Percentiles rank a stretch among this genome's conserved stretches.
Conservation (phyloP, 768 basidiomycete species). For the Dentipellis fragilis region DNA sequence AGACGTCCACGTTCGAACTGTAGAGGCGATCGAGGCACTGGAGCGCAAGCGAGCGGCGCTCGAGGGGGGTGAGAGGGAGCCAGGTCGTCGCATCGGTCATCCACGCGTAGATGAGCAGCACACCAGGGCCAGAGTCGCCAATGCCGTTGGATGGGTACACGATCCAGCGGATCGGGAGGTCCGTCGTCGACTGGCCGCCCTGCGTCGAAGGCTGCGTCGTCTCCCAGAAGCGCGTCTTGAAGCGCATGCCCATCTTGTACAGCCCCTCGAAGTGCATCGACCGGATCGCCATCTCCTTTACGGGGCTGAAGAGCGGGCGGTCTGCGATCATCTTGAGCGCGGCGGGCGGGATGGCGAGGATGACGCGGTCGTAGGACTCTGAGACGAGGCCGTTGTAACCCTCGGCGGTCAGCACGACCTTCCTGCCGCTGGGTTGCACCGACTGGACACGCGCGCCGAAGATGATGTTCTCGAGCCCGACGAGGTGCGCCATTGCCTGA, state of each 20-base stretch:
- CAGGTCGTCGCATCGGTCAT: constrained; percentile 17
- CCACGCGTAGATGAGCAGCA: constrained; percentile 19
- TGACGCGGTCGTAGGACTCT: constrained; percentile 11
- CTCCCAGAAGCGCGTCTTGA: constrained; percentile 16
- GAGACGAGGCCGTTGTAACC: not conserved
- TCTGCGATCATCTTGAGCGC: constrained; percentile 16
- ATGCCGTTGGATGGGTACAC: constrained; percentile 13
- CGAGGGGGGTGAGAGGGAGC: constrained; percentile 13
- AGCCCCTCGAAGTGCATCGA: constrained; percentile 18
- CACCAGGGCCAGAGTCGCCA: constrained; percentile 15
- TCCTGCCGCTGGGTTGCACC: constrained; percentile 3
- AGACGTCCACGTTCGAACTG: not conserved
- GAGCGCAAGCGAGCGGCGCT: constrained; percentile 14
- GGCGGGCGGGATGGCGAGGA: constrained; percentile 18
- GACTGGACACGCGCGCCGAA: constrained; percentile 12
- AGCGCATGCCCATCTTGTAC: constrained; percentile 16
- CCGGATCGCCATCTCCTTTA: constrained; percentile 17
- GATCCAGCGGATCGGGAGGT: constrained; percentile 14
- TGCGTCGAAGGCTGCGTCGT: not conserved
- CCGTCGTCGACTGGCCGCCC: constrained; percentile 14
- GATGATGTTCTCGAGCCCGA: constrained; percentile 14
- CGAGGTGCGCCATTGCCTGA: constrained; percentile 12
- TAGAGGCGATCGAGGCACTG: constrained; percentile 15
- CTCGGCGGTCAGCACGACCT: constrained; percentile 5
- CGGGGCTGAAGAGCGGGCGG: constrained; percentile 13